Conservation (phyloP, 257 asterid genomes). For the Gardenia jasminoides region DNA sequence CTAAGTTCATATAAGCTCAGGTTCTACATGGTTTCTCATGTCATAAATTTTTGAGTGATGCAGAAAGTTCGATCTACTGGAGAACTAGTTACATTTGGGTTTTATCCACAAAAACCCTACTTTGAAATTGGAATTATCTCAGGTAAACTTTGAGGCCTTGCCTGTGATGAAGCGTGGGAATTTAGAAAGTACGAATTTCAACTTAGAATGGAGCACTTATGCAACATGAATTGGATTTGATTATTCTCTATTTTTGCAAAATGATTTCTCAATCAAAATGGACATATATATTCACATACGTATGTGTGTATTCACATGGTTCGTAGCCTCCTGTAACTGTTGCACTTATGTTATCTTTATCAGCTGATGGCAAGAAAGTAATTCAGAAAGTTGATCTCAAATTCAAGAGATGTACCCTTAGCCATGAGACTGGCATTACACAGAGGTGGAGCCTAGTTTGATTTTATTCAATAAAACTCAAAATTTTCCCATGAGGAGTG, state of each 20-base stretch:
- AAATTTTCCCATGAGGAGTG: background rate
- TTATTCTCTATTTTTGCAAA: no score
- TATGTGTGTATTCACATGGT: background rate
- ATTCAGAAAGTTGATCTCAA: slow-evolving; percentile 56
- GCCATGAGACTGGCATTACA: slow-evolving; percentile 66
- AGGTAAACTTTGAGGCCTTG: slow-evolving; percentile 26
- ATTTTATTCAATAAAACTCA: background rate
- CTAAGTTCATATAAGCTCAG: background rate
- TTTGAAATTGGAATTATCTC: slow-evolving; percentile 58
- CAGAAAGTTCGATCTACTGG: slow-evolving; percentile 55
- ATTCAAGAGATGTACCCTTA: slow-evolving; percentile 49
- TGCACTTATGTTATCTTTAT: background rate
- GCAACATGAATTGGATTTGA: background rate
- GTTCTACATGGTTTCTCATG: background rate
- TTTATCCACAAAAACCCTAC: slow-evolving; percentile 55
- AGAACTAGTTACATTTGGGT: slow-evolving; percentile 58
- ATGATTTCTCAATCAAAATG: background rate
- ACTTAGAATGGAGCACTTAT: background rate
- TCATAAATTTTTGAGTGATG: background rate
- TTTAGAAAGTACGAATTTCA: no score
- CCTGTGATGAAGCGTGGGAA: background rate
- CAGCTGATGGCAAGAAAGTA: slow-evolving; percentile 54
- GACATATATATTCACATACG: background rate
- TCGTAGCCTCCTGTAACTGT: background rate
- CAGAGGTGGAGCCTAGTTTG: slow-evolving; percentile 22